phyloP scores from a whole-genome alignment of 2,329 filamentous ascomycete genomes.

The Beauveria caledonica region DNA sequence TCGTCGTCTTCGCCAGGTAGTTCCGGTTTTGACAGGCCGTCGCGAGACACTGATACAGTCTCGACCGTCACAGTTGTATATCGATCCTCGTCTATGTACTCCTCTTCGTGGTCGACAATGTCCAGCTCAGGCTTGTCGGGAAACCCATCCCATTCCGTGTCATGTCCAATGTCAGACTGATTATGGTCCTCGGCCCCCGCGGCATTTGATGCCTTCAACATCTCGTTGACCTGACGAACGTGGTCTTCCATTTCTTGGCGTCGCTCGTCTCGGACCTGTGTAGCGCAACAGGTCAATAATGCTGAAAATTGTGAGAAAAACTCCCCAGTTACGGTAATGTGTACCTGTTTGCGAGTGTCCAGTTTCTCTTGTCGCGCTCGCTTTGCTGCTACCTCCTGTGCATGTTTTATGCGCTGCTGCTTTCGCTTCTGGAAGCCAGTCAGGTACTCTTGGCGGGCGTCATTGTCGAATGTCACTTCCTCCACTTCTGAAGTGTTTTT shows the following conservation, averaged over 20 bases:
- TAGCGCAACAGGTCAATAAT: neutral
- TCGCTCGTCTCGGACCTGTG: conserved; percentile 73
- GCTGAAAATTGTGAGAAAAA: neutral
- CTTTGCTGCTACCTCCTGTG: conserved; percentile 72
- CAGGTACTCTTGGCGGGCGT: conserved; percentile 75
- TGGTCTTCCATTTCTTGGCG: conserved; percentile 76
- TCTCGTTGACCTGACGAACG: conserved; percentile 64
- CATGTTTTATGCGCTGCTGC: conserved; percentile 71
- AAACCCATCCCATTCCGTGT: conserved; percentile 60
- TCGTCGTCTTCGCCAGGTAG: conserved; percentile 27
- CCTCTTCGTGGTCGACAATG: conserved; percentile 72
- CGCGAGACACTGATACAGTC: conserved; percentile 69
- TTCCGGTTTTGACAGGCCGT: conserved; percentile 56
- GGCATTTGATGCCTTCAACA: conserved; percentile 55
- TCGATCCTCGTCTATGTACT: conserved; percentile 93
- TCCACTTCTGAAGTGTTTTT: conserved; percentile 55
- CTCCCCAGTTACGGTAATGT: conserved; percentile 15
- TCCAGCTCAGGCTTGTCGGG: conserved; percentile 39
- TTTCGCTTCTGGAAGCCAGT: conserved; percentile 98
- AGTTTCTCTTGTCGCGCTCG: conserved; percentile 71
- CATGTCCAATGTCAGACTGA: conserved; percentile 28
- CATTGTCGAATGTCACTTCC: conserved; percentile 77
- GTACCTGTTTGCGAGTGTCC: conserved; percentile 65
- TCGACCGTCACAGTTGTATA: conserved; percentile 94
- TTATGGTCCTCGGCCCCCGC: conserved; percentile 33